phyloP scores from a whole-genome alignment of 495 filamentous ascomycete genomes.

The Hypoxylon cercidicola region DNA sequence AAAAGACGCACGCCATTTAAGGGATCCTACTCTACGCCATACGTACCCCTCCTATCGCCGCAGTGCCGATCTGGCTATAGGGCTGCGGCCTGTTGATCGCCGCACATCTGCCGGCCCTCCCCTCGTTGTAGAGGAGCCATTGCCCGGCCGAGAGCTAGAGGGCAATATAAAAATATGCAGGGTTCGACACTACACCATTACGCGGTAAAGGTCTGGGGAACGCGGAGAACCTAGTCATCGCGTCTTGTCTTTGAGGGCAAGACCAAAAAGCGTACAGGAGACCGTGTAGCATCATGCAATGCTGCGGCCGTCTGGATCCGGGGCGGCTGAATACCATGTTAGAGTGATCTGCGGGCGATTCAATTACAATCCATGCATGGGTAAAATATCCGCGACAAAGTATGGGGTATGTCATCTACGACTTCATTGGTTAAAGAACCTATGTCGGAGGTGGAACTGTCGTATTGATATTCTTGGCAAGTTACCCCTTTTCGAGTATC shows the following conservation, averaged over 20 bases:
- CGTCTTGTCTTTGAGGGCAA: slow-evolving; percentile 2
- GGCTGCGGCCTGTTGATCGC: background rate
- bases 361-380: slow-evolving; percentile 23
- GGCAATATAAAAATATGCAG: slow-evolving; percentile 40
- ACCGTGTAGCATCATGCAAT: too few species aligned
- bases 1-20: slow-evolving; percentile 24
- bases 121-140: slow-evolving; percentile 21
- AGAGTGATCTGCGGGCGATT: slow-evolving; percentile 21
- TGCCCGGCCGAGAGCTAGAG: slow-evolving; percentile 27
- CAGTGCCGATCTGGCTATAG: slow-evolving; percentile 19
- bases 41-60: slow-evolving; percentile 8
- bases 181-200: slow-evolving; percentile 31
- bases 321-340: slow-evolving; percentile 35
- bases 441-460: background rate
- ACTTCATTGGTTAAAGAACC: slow-evolving; percentile 19
- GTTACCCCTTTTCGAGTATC: background rate
- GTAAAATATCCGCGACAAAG: slow-evolving; percentile 23
- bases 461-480: background rate
- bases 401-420: slow-evolving; percentile 7
- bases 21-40: background rate
- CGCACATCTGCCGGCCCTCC: slow-evolving; percentile 32
- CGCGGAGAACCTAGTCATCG: slow-evolving; percentile 27
- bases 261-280: background rate
- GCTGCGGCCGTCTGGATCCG: slow-evolving; percentile 1
- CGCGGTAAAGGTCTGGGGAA: slow-evolving; percentile 9